These are phyloP conservation scores for Gossypium gossypioides DNA, from an alignment of 441 rosid species.

Conservation along the genomic window DNA sequence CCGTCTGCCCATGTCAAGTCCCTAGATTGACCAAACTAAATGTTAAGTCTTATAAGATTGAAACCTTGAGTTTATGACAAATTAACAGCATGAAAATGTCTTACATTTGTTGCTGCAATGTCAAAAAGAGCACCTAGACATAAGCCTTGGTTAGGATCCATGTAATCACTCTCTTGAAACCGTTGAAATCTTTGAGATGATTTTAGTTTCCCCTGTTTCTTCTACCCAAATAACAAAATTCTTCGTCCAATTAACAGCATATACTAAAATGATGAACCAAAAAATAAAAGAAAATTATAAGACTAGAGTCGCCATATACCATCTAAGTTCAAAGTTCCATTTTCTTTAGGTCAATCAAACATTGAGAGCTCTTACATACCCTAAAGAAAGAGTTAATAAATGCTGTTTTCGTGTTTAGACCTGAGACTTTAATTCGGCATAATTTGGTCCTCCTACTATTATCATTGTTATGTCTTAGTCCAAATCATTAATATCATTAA, in stretches of 20 bases:
- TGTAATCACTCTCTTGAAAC: slow-evolving; percentile 69
- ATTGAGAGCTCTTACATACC: not conserved
- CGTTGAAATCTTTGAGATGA: slow-evolving; percentile 39
- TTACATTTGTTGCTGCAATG: slow-evolving; percentile 85
- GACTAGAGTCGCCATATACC: not conserved
- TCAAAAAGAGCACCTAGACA: slow-evolving; percentile 84
- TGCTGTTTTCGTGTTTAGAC: not conserved
- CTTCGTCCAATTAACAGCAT: not conserved
- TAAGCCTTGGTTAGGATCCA: slow-evolving; percentile 74
- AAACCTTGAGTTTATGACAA: not conserved
- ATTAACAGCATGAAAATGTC: slow-evolving; percentile 2
- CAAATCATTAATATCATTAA: not conserved
- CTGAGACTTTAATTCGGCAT: not conserved
- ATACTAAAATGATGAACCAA: not conserved
- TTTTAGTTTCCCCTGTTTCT: slow-evolving; percentile 43
- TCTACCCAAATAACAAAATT: slow-evolving; percentile 27
- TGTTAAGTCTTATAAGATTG: not conserved
- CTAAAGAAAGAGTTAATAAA: not conserved
- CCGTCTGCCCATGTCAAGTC: slow-evolving; percentile 81
- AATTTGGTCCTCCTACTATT: not conserved
- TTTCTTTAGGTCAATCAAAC: not conserved
- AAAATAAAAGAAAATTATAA: not conserved
- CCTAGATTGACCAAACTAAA: slow-evolving; percentile 31
- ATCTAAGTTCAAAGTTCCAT: slow-evolving; percentile 1
- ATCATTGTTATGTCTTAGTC: not conserved